Conservation (phyloP, 805 yeast genomes). For the Kuraishia piskuri region DNA sequence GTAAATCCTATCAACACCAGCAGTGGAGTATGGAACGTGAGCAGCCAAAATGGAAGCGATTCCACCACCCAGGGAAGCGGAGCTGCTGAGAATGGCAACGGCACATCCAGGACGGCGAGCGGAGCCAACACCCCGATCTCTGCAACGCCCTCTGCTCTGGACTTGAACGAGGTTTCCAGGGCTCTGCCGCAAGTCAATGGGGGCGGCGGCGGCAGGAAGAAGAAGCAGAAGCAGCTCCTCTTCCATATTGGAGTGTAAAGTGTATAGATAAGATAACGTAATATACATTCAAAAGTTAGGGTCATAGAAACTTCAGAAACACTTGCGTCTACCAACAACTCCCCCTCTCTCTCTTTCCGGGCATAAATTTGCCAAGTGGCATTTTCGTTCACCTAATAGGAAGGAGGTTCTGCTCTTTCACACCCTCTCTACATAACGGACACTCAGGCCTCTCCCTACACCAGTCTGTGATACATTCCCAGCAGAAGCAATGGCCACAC, state of each 20-base stretch:
- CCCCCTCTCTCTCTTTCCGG: too few relatives aligned
- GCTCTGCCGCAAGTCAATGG: conserved; percentile 13
- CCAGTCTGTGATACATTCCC: conserved; percentile 90
- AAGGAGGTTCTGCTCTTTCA: conserved; percentile 54
- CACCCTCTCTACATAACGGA: conserved; percentile 77
- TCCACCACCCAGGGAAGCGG: too few relatives aligned
- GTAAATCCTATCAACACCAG: conserved; percentile 39
- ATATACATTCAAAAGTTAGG: too few relatives aligned
- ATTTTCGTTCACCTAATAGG: conserved; percentile 34
- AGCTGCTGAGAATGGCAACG: too few relatives aligned
- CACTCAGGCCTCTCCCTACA: conserved; percentile 81
- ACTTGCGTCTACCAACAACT: too few relatives aligned
- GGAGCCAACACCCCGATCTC: neutral
- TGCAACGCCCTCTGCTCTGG: conserved; percentile 10
- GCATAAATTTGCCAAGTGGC: too few relatives aligned
- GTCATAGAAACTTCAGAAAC: too few relatives aligned
- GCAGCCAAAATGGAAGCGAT: neutral
- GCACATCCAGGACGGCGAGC: neutral
- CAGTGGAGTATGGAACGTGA: conserved; percentile 23
- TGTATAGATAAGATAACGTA: neutral
- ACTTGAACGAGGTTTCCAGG: conserved; percentile 12
- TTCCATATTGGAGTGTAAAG: conserved; percentile 41
- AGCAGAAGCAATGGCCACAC: conserved; percentile 92
- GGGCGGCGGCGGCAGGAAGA: conserved; percentile 25
- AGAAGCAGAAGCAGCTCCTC: conserved; percentile 45